phyloP scores from a whole-genome alignment of 192 early-diverging fungal genomes.

The Backusella tuberculispora region DNA sequence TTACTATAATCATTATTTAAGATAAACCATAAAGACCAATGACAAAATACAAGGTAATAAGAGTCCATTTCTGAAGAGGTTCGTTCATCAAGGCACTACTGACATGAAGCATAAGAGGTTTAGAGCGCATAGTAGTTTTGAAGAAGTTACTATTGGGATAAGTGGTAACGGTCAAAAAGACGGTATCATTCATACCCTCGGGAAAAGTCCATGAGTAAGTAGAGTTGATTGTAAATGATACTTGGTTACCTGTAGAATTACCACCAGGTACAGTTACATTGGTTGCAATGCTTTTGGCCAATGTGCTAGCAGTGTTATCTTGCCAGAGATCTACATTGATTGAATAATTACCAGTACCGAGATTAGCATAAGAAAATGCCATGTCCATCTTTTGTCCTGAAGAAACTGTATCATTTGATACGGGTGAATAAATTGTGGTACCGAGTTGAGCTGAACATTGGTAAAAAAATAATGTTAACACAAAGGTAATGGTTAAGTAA shows the following conservation, averaged over 20 bases:
- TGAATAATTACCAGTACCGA: conserved; percentile 32
- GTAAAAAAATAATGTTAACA: background rate
- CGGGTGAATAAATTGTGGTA: conserved; percentile 23
- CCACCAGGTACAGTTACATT: conserved; percentile 19
- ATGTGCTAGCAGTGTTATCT: background rate
- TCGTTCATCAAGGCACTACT: conserved; percentile 2
- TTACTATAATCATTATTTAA: background rate
- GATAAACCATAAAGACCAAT: background rate
- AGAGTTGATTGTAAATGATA: conserved; percentile 9
- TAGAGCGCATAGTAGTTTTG: background rate
- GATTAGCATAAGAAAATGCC: conserved; percentile 26
- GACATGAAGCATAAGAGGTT: conserved; percentile 16
- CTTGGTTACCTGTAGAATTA: conserved; percentile 25
- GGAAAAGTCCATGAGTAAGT: conserved; percentile 32
- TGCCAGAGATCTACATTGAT: conserved; percentile 26
- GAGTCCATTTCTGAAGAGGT: background rate
- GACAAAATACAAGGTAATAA: background rate
- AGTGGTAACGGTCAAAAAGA: conserved; percentile 19
- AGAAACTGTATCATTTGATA: conserved; percentile 19
- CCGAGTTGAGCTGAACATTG: conserved; percentile 28
- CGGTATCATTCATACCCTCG: conserved; percentile 9
- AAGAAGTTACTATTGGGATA: background rate
- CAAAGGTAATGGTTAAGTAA: background rate
- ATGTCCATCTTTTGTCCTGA: conserved; percentile 28
- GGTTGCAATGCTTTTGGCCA: conserved; percentile 15